Base-by-base conservation (phyloP, 768 basidiomycete genomes). In the Trametes maxima region DNA sequence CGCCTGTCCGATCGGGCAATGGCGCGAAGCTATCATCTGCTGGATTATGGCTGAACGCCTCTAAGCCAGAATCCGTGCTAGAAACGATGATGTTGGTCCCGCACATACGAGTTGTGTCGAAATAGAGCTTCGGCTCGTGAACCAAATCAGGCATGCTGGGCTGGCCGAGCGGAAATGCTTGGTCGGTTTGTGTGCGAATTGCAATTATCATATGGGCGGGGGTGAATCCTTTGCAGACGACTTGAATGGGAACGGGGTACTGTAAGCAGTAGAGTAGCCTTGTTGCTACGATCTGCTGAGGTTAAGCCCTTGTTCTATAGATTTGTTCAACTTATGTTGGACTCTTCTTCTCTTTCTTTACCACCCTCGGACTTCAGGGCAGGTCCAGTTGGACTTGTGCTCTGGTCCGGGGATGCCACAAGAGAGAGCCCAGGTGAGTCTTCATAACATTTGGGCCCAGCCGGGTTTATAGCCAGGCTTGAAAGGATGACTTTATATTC, bases 41-140 rank as follows among this genome's bases (percentile, higher is more conserved):
- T 84, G 85, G 86, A 86, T 87, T 87, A 88, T 87, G 86, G 83
- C 86, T 88, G 85, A 87, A 87, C 80, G 84, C 86, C 86, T 88
- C 86, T 87, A 87, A 87, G 85, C 78, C 85, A 86, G 85, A 87
- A 88, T 86, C 85, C 81, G 80, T 86, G 84, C 86, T 84, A 81
- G 83, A 87, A 79, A 82, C 79, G 81, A 86, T 78, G 84, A 86
- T 84, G 79, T 84, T 81, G 78, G 80, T 83, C 84, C 84, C 81
- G 80, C 82, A 80, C 78, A 80, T 82, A 76, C 82, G 75, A 84
- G 79, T 77, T 76, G 83, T 77, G 83, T 85, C 79, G 66, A 76
- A 80, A 85, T 85, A 85, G 82, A 82, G 82, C 82, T 82, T 83
- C 80, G 54, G 84, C 85, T 85, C 80, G 80, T 84, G 81, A 78